These are phyloP conservation scores for Conticribra weissflogii DNA, from an alignment of 108 stramenopile species.

Conservation along the genomic window DNA sequence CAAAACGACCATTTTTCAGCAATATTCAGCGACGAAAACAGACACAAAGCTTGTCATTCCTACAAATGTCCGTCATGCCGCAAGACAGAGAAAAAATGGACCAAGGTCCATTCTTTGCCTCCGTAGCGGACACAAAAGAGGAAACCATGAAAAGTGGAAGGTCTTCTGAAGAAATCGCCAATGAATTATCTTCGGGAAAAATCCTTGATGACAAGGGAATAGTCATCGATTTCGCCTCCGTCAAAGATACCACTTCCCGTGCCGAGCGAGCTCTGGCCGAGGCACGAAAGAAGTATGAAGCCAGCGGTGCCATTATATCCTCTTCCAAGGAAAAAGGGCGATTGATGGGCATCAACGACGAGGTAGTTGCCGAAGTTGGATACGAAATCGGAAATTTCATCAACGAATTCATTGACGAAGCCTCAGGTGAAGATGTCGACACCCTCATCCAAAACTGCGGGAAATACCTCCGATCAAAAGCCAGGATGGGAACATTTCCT, in stretches of 20 bases:
- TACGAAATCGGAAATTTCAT: constrained; percentile 73
- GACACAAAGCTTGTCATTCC: neutral
- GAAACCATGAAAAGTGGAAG: too few species aligned
- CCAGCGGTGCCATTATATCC: neutral
- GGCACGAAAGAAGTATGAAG: constrained; percentile 60
- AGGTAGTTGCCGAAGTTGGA: constrained; percentile 86
- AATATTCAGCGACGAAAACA: neutral
- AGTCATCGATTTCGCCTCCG: constrained; percentile 83
- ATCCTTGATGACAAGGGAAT: constrained; percentile 71
- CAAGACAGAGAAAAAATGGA: neutral
- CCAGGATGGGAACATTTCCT: constrained; percentile 60
- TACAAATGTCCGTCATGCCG: neutral
- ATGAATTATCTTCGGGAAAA: constrained; percentile 64
- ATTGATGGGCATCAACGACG: constrained; percentile 87
- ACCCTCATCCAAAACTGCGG: constrained; percentile 70
- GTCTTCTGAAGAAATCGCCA: constrained; percentile 59
- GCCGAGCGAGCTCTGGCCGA: constrained; percentile 73
- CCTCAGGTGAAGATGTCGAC: constrained; percentile 43
- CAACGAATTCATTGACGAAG: constrained; percentile 37
- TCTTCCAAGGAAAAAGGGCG: constrained; percentile 10
- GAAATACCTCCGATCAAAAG: constrained; percentile 64
- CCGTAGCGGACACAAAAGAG: constrained; percentile 7
- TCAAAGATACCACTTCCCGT: constrained; percentile 69
- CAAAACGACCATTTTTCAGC: neutral
- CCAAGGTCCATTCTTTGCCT: neutral